A percentile compares a stretch with the other conserved stretches of the same genome.
phyloP scores from a whole-genome alignment of 2,329 filamentous ascomycete species.

The Verticillium albo-atrum region DNA sequence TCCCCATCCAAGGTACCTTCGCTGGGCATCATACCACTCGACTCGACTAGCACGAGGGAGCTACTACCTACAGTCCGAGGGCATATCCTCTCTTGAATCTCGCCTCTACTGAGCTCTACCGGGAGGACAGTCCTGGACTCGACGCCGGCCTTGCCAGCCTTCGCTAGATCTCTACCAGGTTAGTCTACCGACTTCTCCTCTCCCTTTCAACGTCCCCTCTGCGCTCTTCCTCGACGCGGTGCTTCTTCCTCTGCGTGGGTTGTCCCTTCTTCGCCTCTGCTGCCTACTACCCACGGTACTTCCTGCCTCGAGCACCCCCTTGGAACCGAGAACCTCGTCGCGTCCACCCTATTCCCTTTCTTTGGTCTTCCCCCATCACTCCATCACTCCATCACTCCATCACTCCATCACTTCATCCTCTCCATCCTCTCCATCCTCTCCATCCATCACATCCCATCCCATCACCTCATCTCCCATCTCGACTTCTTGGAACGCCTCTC shows the following conservation, averaged over 20 bases:
- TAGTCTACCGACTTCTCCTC: not conserved
- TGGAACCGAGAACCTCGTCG: not conserved
- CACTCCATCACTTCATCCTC: not conserved
- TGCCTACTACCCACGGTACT: not conserved
- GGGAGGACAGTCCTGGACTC: not conserved
- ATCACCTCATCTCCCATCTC: not conserved
- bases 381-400: not conserved
- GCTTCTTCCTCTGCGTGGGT: not conserved
- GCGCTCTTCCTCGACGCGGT: not conserved
- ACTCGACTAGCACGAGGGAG: no score
- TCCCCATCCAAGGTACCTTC: no score
- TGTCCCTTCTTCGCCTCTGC: not conserved
- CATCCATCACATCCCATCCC: not conserved
- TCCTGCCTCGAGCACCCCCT: not conserved
- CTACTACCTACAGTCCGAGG: no score
- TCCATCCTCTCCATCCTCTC: no score
- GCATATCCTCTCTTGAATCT: no score
- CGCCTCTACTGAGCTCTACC: no score
- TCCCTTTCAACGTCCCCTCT: not conserved
- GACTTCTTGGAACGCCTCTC: slow-evolving; percentile 5
- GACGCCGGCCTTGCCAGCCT: not conserved
- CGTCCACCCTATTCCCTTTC: not conserved
- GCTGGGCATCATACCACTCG: no score
- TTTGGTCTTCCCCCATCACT: not conserved
- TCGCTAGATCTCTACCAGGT: not conserved